Base-by-base conservation (phyloP, 2,329 filamentous ascomycete genomes). In the Colletotrichum sp. region DNA sequence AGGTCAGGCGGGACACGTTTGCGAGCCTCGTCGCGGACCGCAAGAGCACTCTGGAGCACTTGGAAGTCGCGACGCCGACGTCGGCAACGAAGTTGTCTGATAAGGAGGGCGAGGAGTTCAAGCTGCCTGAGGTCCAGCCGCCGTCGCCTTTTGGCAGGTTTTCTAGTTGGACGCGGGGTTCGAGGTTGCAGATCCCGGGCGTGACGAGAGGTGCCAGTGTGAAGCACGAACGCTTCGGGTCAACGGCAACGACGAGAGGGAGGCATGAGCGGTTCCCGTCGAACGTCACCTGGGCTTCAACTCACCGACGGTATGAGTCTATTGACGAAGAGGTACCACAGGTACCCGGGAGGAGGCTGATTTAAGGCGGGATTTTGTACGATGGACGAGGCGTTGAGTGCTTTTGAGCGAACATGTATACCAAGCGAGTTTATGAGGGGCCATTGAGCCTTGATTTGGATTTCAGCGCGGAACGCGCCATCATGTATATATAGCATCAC, bases 101-200 rank as follows among this genome's bases (percentile, higher is more conserved):
- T 15, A 57, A 55, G 39, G 30, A 69, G 60, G 52, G 66, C 26
- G 36, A 57, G 48, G 60, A 75, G 59, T 75, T 71, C 60, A 24
- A 36, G 30, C 36, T 76, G 30, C 67, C 71, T 32, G 65, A 74
- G n/a, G 57, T 71, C 39, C 68, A 77, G 74, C 74, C 68, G 8
- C 59, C 72, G 13, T 63, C 24, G 30, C 63, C 66, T 5, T 63
- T 63, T 3, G 36, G 24, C 1, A 61, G 59, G n/a, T 39, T 63
- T 1, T 61, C 67, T 1, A 55, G 64, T 3, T 67, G 64, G 48
- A 55, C 71, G 5, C 34, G 68, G 28, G 71, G 71, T 13, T 75
- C 73, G 32, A 72, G 69, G 57, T 26, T 75, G 39, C 73, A 72
- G 39, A 24, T 67, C 34, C 69, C 69, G 4, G 15, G n/a, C 3